Evolutionary conservation across 345 rosid genomes (phyloP).

Genomic region (Arabis alpina): DNA sequence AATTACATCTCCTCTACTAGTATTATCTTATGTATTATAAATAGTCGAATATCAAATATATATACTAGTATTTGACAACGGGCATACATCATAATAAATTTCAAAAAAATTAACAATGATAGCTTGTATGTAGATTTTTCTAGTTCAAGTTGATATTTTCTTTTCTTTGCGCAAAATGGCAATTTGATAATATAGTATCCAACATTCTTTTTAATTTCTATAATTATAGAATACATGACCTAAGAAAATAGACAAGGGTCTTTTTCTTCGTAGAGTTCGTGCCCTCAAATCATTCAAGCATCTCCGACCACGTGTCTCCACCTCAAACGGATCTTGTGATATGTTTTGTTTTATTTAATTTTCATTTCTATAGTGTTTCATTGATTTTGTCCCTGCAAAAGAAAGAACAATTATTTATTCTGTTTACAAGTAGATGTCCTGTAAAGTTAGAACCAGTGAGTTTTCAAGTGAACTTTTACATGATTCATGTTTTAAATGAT

Average conservation of each 20-base stretch:
- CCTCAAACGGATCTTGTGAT: conserved; percentile 40
- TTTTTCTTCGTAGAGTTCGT: conserved; percentile 38
- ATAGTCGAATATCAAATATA: conserved; percentile 14
- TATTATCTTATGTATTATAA: background rate
- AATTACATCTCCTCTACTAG: conserved; percentile 30
- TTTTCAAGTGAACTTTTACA: conserved; percentile 20
- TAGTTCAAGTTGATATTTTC: conserved; percentile 13
- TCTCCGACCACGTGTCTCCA: conserved; percentile 45
- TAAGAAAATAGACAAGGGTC: conserved; percentile 29
- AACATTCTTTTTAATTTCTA: background rate
- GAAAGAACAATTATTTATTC: conserved; percentile 9
- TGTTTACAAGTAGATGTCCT: conserved; percentile 24
- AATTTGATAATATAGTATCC: conserved; percentile 1
- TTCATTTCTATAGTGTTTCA: conserved; percentile 2
- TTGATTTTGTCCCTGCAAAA: conserved; percentile 34
- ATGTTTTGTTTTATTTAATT: conserved; percentile 1
- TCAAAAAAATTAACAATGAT: background rate
- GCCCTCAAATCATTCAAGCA: conserved; percentile 44
- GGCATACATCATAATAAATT: background rate
- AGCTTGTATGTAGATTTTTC: conserved; percentile 1
- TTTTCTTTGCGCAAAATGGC: conserved; percentile 1
- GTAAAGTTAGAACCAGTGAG: conserved; percentile 33
- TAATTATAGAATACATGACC: conserved; percentile 6
- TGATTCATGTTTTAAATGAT: conserved; percentile 32
- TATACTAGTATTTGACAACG: background rate